Base-by-base conservation (phyloP, 495 filamentous ascomycete genomes). In the Trichoderma reesei region DNA sequence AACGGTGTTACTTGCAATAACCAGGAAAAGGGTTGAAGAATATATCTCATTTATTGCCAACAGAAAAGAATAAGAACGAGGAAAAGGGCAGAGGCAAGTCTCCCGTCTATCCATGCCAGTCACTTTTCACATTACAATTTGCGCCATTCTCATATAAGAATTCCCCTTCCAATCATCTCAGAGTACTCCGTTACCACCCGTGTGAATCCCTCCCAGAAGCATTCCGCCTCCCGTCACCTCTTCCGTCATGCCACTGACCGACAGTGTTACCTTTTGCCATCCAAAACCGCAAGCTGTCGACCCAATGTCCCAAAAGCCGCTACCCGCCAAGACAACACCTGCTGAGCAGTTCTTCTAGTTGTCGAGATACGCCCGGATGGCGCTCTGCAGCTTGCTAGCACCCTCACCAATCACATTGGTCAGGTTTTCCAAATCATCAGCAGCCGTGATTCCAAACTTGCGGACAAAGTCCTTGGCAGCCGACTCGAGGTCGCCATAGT, bases 391-490 rank as follows among this genome's bases (percentile, higher is more conserved):
- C 74, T 85, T 86, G 42, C 79, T 82, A 18, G 91, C 92, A 26
- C 90, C 94, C 70, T 96, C 91, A 5, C 94, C 94, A 13, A 96
- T 72, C 60, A 90, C 80, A 66, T 85, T 82, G 4, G 87, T 87
- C 66, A 97, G 72, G 72, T 95, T 95, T 73, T 98, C 95, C 42
- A 98, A 72, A 74, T 98, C 94, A 72, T 98, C 94, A 48, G 90
- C 91, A 41, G 93, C 92, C 3, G 93, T 98, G 66, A 96, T 88
- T 3, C 94, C 94, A 70, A 98, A 98, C 68, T 89, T 90, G 60
- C 95, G 83, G 26, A 97, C 85, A 75, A 98, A 93, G 74, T 98
- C 95, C 79, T 89, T 94, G 31, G 94, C 94, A 0, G 91, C 91
- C n/a, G 75, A 80, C 75, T 98, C 94, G 64, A 98, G 75, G 70